Evolutionary conservation across 2,329 filamentous ascomycete species (phyloP).

Genomic region (Ascochyta fabae): DNA sequence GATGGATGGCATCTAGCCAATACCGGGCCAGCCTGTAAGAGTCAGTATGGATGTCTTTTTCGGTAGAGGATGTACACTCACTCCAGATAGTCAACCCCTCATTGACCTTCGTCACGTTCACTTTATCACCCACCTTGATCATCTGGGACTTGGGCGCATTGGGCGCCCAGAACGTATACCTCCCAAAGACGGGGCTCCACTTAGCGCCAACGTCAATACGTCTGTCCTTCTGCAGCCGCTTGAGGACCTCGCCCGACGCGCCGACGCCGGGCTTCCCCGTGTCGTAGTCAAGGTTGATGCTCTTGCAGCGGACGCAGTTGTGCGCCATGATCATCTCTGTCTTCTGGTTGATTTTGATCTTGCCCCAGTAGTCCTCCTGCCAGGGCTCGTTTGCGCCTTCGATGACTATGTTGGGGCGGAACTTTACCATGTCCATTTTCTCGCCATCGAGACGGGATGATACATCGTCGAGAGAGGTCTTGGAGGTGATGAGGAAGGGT

Average conservation of each 20-base stretch:
- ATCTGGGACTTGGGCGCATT: constrained; percentile 19
- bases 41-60: background rate
- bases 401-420: constrained; percentile 56
- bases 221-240: constrained; percentile 54
- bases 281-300: constrained; percentile 56
- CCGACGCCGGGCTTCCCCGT: constrained; percentile 52
- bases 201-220: constrained; percentile 54
- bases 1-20: background rate
- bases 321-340: constrained; percentile 49
- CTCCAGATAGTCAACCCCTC: constrained; percentile 52
- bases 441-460: constrained; percentile 51
- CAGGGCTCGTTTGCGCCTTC: constrained; percentile 49
- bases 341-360: constrained; percentile 43
- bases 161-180: constrained; percentile 53
- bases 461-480: constrained; percentile 73
- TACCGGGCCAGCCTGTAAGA: constrained; percentile 9
- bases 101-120: constrained; percentile 50
- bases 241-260: constrained; percentile 51
- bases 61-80: constrained; percentile 34
- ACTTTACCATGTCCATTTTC: constrained; percentile 55
- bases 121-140: constrained; percentile 52
- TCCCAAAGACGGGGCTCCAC: constrained; percentile 57
- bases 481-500: constrained; percentile 74
- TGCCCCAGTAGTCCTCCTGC: constrained; percentile 57
- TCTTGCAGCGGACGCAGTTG: constrained; percentile 56